Percentiles rank a stretch among this genome's conserved stretches.
Evolutionary conservation across 257 asterid species (phyloP).

Genomic region (Orobanche coerulescens): DNA sequence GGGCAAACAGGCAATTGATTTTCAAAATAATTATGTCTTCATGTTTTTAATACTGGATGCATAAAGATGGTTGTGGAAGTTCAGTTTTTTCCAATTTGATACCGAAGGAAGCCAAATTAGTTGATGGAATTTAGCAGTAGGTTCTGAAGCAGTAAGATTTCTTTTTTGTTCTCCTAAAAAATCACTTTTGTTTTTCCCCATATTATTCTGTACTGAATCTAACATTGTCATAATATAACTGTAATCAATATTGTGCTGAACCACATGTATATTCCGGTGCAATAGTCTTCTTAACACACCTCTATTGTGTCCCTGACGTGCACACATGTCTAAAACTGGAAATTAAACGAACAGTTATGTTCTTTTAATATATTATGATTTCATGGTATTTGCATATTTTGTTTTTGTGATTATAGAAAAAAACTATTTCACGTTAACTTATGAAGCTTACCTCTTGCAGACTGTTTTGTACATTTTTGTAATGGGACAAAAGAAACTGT

Average conservation of each 20-base stretch:
- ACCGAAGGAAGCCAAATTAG: not conserved
- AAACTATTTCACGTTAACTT: not conserved
- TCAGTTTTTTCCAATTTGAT: not conserved
- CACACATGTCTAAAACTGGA: not conserved
- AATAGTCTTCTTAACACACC: not conserved
- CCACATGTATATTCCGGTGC: not conserved
- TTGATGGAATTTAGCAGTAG: not conserved
- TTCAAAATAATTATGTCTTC: not conserved
- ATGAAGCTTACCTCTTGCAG: constrained; percentile 9
- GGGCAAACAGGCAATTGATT: not conserved
- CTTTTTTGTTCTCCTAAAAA: not conserved
- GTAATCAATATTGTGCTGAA: not conserved
- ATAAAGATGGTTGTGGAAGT: not conserved
- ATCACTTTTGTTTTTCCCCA: not conserved
- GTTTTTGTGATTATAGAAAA: not conserved
- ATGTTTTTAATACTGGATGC: not conserved
- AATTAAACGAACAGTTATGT: not conserved
- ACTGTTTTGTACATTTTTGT: not conserved
- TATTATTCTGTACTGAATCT: too few species aligned
- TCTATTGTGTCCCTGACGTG: not conserved
- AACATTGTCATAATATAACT: not conserved
- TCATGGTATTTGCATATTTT: not conserved
- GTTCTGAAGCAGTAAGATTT: not conserved
- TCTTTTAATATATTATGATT: not conserved
- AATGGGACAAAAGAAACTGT: not conserved